phyloP scores from a whole-genome alignment of 345 rosid species.

The Salix caprea region DNA sequence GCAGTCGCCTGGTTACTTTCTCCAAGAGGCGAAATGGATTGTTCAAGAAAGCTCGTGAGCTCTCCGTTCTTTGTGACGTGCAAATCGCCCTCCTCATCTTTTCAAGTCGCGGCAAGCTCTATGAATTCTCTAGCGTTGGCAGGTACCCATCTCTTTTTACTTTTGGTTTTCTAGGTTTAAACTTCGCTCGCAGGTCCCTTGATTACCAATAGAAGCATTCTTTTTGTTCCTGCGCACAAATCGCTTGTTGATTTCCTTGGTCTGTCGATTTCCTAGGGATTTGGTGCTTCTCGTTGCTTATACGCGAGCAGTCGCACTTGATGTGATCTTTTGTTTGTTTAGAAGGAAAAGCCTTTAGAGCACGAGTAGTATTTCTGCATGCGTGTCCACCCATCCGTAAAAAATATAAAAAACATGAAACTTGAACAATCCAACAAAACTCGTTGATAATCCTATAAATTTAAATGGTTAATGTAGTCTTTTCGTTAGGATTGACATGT shows the following conservation, averaged over 20 bases:
- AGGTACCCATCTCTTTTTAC: slow-evolving; percentile 26
- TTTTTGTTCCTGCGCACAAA: background rate
- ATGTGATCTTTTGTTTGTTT: background rate
- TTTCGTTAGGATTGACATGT: too few relatives aligned
- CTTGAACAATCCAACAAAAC: too few relatives aligned
- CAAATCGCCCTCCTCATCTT: slow-evolving; percentile 51
- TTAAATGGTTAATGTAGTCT: too few relatives aligned
- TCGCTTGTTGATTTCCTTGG: background rate
- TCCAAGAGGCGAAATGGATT: slow-evolving; percentile 62
- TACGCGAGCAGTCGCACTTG: background rate
- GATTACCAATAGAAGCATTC: background rate
- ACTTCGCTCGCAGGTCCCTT: background rate
- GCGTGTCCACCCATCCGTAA: background rate
- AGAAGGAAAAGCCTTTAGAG: background rate
- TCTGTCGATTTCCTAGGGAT: background rate
- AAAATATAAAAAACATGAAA: too few relatives aligned
- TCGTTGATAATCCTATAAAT: too few relatives aligned
- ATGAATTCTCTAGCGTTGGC: slow-evolving; percentile 40
- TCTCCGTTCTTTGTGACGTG: slow-evolving; percentile 66
- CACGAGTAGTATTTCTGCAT: background rate
- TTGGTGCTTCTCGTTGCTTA: background rate
- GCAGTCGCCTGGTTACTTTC: slow-evolving; percentile 64
- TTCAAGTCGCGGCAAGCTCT: slow-evolving; percentile 50
- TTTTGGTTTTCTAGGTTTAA: background rate
- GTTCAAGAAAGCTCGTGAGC: slow-evolving; percentile 61